These are phyloP conservation scores for Amyloporia xantha DNA, from an alignment of 768 basidiomycete species.

Conservation along the genomic window DNA sequence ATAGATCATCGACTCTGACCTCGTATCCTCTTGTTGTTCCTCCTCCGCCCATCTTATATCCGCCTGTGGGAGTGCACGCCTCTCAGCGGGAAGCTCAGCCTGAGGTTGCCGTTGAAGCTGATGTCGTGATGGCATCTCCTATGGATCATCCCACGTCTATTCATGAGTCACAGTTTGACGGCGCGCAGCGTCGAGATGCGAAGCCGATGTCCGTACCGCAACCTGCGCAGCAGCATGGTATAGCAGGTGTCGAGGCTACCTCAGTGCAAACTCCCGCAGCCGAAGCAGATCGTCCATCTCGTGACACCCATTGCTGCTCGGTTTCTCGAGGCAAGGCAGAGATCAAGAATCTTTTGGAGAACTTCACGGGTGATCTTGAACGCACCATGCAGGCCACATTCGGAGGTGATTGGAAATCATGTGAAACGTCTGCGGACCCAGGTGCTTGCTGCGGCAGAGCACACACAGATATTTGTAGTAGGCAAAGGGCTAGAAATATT, in stretches of 20 bases:
- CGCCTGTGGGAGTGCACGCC: neutral
- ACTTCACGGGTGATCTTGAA: slow-evolving; percentile 16
- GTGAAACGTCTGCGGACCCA: neutral
- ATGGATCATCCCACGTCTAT: neutral
- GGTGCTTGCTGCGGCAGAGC: neutral
- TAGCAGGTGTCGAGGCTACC: neutral
- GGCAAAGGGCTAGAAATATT: too few species aligned
- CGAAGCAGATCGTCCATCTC: neutral
- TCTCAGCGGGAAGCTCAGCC: neutral
- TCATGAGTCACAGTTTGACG: neutral
- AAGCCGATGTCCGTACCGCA: neutral
- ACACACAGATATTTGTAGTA: too few species aligned
- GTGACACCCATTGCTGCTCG: slow-evolving; percentile 9
- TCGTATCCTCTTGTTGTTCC: slow-evolving; percentile 8
- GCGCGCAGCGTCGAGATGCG: neutral
- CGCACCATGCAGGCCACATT: slow-evolving; percentile 14
- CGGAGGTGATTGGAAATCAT: slow-evolving; percentile 12
- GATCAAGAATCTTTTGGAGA: slow-evolving; percentile 11
- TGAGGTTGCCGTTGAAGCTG: neutral
- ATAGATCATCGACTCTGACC: too few species aligned
- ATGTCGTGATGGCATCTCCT: neutral
- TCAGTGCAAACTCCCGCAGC: neutral
- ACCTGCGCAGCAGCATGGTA: too few species aligned
- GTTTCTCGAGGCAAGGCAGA: slow-evolving; percentile 14
- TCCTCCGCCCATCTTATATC: slow-evolving; percentile 14